Percentiles rank a stretch among this genome's conserved stretches.
These are phyloP conservation scores for Lasiodiplodia sp. DNA, from an alignment of 2,329 filamentous ascomycete genomes.

Conservation along the genomic window DNA sequence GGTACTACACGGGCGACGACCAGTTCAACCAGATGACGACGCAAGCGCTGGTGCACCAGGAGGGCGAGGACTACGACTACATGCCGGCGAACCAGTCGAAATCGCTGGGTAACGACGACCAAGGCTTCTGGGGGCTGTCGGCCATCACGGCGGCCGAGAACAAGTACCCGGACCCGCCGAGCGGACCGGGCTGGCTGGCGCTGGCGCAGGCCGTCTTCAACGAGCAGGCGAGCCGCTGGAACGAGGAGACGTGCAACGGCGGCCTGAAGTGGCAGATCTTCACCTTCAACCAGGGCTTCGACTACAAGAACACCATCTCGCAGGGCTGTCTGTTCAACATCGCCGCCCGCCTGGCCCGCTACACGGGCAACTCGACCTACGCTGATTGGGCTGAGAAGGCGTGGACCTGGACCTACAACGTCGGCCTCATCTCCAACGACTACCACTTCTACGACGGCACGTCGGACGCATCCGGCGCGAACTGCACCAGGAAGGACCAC, in stretches of 20 bases:
- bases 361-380: conserved; percentile 82
- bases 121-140: conserved; percentile 65
- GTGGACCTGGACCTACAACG: conserved; percentile 60
- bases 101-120: conserved; percentile 65
- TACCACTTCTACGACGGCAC: conserved; percentile 57
- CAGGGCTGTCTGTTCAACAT: conserved; percentile 67
- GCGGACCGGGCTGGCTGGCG: conserved; percentile 72
- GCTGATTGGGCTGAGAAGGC: conserved; percentile 75
- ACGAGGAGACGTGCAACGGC: conserved; percentile 70
- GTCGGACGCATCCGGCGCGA: conserved; percentile 45
- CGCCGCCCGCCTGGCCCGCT: conserved; percentile 73
- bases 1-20: conserved; percentile 51
- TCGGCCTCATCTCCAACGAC: conserved; percentile 61
- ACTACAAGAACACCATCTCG: conserved; percentile 66
- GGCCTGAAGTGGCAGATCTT: conserved; percentile 89
- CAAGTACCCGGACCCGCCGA: conserved; percentile 53
- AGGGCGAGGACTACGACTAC: conserved; percentile 75
- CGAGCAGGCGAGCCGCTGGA: conserved; percentile 76
- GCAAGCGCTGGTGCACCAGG: conserved; percentile 74
- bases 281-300: conserved; percentile 73
- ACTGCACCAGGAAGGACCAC: conserved; percentile 53
- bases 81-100: conserved; percentile 57
- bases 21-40: conserved; percentile 48
- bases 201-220: conserved; percentile 83
- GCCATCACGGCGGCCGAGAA: conserved; percentile 65